Percentiles rank a stretch among this genome's conserved stretches.
These are phyloP conservation scores for Trichoderma arundinaceum DNA, from an alignment of 2,329 filamentous ascomycete species.

Conservation along the genomic window DNA sequence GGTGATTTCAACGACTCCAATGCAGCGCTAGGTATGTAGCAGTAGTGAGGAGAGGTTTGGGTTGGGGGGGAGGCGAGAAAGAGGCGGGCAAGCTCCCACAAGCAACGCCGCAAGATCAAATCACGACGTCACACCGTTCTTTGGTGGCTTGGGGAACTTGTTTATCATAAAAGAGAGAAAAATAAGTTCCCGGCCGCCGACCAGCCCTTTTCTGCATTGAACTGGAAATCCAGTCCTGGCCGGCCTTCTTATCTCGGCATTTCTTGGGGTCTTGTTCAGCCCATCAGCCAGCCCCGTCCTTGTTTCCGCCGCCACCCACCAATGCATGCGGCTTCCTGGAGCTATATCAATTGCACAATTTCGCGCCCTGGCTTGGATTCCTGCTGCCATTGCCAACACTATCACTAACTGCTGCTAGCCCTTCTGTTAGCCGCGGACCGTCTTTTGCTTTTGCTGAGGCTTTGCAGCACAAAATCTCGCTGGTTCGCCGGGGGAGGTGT, in stretches of 20 bases:
- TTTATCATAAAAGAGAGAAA: neutral
- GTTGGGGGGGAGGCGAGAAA: no score
- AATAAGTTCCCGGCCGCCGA: slow-evolving; percentile 3
- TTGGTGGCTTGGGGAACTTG: slow-evolving; percentile 14
- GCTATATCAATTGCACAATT: slow-evolving; percentile 22
- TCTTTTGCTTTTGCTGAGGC: neutral
- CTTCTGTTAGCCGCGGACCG: neutral
- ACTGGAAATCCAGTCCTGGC: slow-evolving; percentile 6
- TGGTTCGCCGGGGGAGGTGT: neutral
- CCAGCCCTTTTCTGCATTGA: slow-evolving; percentile 4
- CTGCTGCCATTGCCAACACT: neutral
- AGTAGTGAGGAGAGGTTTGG: no score
- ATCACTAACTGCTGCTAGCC: neutral
- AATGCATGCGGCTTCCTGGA: slow-evolving; percentile 10
- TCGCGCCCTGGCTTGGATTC: neutral
- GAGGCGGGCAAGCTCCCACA: neutral
- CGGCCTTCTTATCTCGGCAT: slow-evolving; percentile 26
- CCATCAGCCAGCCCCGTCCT: slow-evolving; percentile 22
- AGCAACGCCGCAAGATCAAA: slow-evolving; percentile 6
- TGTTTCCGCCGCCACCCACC: slow-evolving; percentile 5
- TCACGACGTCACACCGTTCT: slow-evolving; percentile 25
- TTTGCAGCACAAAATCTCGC: slow-evolving; percentile 1
- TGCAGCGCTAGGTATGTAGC: no score
- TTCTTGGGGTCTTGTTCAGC: slow-evolving; percentile 12
- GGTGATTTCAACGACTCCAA: neutral